Base-by-base conservation (phyloP, 75 land plant genomes). In the Ceratopteris richardii region DNA sequence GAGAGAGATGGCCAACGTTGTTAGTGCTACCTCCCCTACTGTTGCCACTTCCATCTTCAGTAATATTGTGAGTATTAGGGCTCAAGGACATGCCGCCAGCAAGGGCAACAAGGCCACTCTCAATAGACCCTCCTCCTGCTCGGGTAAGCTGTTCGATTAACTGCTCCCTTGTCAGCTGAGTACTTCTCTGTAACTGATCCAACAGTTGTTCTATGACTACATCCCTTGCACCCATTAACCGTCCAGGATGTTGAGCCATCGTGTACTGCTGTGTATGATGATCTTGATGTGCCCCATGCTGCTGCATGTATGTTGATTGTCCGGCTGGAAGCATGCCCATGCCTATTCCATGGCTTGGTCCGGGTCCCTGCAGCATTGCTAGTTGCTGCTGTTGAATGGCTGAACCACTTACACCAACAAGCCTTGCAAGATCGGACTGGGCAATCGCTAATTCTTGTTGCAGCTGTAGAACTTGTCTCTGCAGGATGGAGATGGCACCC, bases 401-500 rank as follows among this genome's bases (percentile, higher is more conserved):
- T 4, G 37, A 4, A 3, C 37, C 9, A 9, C 37, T 9, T 33
- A 9, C 37, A 33, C 37, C 37, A 3, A 9, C 37, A 3, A 33
- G 55, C 22, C 50, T 57, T 47, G 81, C 70, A 33, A 78, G 72
- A 68, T 78, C 79, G 23, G 81, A 54, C 19, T 56, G 58, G 17
- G 83, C 83, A 31, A 57, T 41, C 27, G 66, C 54, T 37, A 80
- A 64, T 25, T 80, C 82, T 18, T 64, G 36, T 69, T 80, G 83
- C 47, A 80, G 67, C 57, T 78, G 83, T 51, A 69, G 64, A n/a
- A 80, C 71, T 69, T 81, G 83, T 54, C 71, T 74, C 61, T 78
- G 82, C 13, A 81, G 63, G 37, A 81, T 44, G 33, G 82, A 79
- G 29, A 81, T 81, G 31, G 82, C 77, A 16, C 83, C 83, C 23